Evolutionary conservation across 805 yeast genomes (phyloP), one percentile per base, ranked within the genome.

Genomic region (Blastobotrys peoriensis): DNA sequence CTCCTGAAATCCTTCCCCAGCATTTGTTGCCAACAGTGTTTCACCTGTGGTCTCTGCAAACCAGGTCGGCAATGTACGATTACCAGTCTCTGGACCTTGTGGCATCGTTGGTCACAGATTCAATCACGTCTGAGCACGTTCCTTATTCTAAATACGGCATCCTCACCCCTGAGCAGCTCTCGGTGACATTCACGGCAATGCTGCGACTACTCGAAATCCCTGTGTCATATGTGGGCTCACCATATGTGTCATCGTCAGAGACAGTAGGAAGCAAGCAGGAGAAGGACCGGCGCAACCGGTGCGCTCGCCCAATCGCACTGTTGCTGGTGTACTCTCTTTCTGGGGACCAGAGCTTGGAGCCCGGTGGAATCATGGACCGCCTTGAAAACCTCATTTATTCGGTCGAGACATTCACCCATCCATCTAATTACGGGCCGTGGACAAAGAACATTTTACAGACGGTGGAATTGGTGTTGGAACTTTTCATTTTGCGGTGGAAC

Each of bases 371-470:
- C 18, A 59, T 82, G 52, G 75, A 70, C 15, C 67, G 73, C 40
- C 56, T 89, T 3, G 67, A 68, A 18, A 71, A 78, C 0, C 66
- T 85, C 21, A 54, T 83, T n/a, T 78, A 79, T 43, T 78, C 95
- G 0, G 68, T 88, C 4, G 82, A 77, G 49, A 85, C 96, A 16
- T 86, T 82, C 63, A 81, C 80, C 2, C 97, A 93, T 61, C 98
- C 98, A 4, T 88, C 98, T 0, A 89, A 89, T 60, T 63, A 71
- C n/a, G 98, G 96, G 0, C 73, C 74, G n/a, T 89, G 98, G 97
- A 75, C 95, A 0, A 63, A 73, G 21, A 67, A 81, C 3, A 75
- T 91, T 23, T 73, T 94, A 0, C 76, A 76, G 46, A 73, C 85
- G 21, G 67, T 84, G n/a, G 72, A 74, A 48, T 74, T 78, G 36